Conservation (phyloP, 192 early-diverging fungal species). For the Phycomyces blakesleeanus region DNA sequence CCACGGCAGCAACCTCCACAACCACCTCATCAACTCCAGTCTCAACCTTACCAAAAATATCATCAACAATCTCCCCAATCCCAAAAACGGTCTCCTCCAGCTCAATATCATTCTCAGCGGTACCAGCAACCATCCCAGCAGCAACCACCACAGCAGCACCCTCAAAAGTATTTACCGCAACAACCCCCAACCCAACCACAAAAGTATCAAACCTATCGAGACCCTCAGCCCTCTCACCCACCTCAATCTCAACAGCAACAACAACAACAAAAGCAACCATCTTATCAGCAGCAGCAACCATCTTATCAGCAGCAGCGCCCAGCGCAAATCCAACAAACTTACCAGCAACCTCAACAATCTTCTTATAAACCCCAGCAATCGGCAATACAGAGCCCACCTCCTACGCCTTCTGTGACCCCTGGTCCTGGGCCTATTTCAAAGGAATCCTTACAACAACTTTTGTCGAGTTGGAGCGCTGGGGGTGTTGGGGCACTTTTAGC, state of each 20-base stretch:
- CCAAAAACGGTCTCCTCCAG: neutral
- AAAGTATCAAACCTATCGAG: neutral
- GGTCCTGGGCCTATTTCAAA: too few relatives aligned
- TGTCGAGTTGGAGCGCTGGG: too few relatives aligned
- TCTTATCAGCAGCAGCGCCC: neutral
- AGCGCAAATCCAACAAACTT: too few relatives aligned
- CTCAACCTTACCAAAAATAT: too few relatives aligned
- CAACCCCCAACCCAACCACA: neutral
- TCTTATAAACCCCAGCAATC: neutral
- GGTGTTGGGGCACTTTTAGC: neutral
- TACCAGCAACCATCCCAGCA: neutral
- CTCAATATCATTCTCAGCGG: constrained; percentile 7
- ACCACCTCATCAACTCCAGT: neutral
- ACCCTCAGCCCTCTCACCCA: neutral
- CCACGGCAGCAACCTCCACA: constrained; percentile 2
- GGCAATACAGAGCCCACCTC: neutral
- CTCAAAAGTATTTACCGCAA: neutral
- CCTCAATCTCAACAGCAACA: constrained; percentile 2
- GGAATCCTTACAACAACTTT: too few relatives aligned
- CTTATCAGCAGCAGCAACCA: neutral
- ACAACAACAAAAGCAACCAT: neutral
- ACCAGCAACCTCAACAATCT: neutral
- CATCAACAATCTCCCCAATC: neutral
- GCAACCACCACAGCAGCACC: neutral
- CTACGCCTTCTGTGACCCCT: too few relatives aligned